These are phyloP conservation scores for Ganoderma meredithae DNA, from an alignment of 1,284 basidiomycete genomes.

Conservation along the genomic window DNA sequence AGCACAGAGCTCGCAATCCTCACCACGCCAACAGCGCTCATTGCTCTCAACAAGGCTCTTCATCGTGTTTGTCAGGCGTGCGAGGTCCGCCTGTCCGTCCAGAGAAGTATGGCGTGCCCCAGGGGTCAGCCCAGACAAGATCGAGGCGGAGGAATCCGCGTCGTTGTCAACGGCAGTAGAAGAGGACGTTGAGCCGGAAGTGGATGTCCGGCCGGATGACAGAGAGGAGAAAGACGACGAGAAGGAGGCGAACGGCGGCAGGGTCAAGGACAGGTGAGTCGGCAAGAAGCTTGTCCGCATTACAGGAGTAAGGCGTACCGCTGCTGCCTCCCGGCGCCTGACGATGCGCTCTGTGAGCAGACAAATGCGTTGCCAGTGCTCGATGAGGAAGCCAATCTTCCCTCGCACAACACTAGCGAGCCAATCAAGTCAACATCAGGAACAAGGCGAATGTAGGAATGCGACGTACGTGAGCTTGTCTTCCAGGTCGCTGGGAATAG, in stretches of 20 bases:
- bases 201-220: conserved; percentile 17
- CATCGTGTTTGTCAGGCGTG: conserved; percentile 82
- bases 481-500: conserved; percentile 90
- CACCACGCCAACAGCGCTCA: conserved; percentile 80
- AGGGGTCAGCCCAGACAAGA: conserved; percentile 40
- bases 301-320: conserved; percentile 78
- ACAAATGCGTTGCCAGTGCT: conserved; percentile 91
- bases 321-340: conserved; percentile 86
- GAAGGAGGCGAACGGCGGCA: conserved; percentile 44
- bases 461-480: conserved; percentile 79
- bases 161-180: conserved; percentile 32
- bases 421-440: not conserved
- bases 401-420: conserved; percentile 67
- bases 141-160: conserved; percentile 31
- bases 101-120: conserved; percentile 27
- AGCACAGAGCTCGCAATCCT: conserved; percentile 81
- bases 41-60: conserved; percentile 82
- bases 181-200: conserved; percentile 42
- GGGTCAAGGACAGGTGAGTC: conserved; percentile 67
- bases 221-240: conserved; percentile 42
- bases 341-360: conserved; percentile 85
- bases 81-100: conserved; percentile 77
- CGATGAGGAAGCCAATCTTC: conserved; percentile 78
- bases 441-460: not conserved
- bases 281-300: conserved; percentile 64